Base-by-base conservation (phyloP, 2,329 filamentous ascomycete genomes). In the Sarocladium oryzae region DNA sequence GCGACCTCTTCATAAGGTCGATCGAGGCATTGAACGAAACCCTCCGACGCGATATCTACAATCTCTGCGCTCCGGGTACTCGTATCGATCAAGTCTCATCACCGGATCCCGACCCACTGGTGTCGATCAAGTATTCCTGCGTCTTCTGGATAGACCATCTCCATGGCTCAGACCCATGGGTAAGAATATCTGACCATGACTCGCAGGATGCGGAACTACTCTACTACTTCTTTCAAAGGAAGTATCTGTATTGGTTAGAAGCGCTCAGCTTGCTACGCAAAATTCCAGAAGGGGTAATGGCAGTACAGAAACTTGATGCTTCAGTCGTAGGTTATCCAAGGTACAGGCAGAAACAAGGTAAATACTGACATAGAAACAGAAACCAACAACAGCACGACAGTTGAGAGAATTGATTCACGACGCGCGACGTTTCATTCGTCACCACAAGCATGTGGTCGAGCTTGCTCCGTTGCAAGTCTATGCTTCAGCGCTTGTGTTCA, bases 21-120 rank as follows among this genome's bases (percentile, higher is more conserved):
- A n/a, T 74, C 2, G 8, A 63, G 13, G 51, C 53, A 2, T 59
- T 73, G 40, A 55, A 49, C 1, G 49, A 41, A 9, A 61, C 51
- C 4, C 58, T 73, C 4, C 55, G 52, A 28, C 61, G 64, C 4
- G 61, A 73, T 37, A 67, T 72, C 0, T 72, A 66, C 50, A 18
- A 53, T 1, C 50, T 74, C 0, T 2, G 24, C 2, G 2, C 2
- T 1, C 57, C 54, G 3, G 58, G 56, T 41, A 30, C 40, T n/a
- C 37, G 35, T 1, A 51, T 53, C 13, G 48, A 56, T 8, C 9
- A 58, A 10, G 24, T 58, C 20, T n/a, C 11, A 1, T 16, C 43
- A 2, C 51, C 56, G 0, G 18, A 56, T 1, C 53, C 55, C 3
- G 53, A 59, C 20, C 56, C 53, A n/a, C 46, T 61, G 4, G 21